Percentiles rank a stretch among this genome's conserved stretches.
These are phyloP conservation scores for Dactylellina cionopaga DNA, from an alignment of 2,329 filamentous ascomycete genomes.

Conservation along the genomic window DNA sequence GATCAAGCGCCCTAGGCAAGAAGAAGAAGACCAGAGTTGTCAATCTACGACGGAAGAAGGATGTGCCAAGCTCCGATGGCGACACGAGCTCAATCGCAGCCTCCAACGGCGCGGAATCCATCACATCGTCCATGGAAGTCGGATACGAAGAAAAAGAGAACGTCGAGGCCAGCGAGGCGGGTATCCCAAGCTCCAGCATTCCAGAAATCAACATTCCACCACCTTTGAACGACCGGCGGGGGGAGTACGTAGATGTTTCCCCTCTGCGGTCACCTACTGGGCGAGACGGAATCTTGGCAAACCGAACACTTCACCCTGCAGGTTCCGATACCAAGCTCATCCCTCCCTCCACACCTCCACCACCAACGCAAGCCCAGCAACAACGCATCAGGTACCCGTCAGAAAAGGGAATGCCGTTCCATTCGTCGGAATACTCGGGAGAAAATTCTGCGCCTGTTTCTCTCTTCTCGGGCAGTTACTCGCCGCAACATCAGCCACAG, in stretches of 20 bases:
- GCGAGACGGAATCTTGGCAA: constrained; percentile 50
- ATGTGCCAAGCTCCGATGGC: constrained; percentile 28
- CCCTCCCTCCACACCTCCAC: constrained; percentile 41
- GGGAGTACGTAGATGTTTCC: constrained; percentile 48
- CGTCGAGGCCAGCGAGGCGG: constrained; percentile 34
- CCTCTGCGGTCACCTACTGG: constrained; percentile 50
- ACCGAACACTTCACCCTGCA: constrained; percentile 52
- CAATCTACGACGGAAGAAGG: constrained; percentile 75
- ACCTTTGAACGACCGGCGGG: constrained; percentile 31
- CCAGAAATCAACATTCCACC: constrained; percentile 53
- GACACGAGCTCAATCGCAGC: constrained; percentile 40
- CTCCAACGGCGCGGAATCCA: constrained; percentile 46
- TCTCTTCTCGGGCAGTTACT: constrained; percentile 43
- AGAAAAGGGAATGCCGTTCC: constrained; percentile 25
- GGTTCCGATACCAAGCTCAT: constrained; percentile 52
- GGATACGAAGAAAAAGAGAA: constrained; percentile 61
- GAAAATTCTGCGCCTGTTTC: constrained; percentile 38
- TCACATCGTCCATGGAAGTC: constrained; percentile 70
- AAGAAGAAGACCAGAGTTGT: constrained; percentile 82
- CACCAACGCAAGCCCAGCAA: constrained; percentile 5
- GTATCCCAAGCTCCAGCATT: constrained; percentile 35
- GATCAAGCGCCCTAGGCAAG: constrained; percentile 74
- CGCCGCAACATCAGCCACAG: constrained; percentile 29
- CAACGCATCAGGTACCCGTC: constrained; percentile 35
- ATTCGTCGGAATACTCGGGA: constrained; percentile 33